Base-by-base conservation (phyloP, 2,329 filamentous ascomycete genomes). In the Lecanosticta acicola region DNA sequence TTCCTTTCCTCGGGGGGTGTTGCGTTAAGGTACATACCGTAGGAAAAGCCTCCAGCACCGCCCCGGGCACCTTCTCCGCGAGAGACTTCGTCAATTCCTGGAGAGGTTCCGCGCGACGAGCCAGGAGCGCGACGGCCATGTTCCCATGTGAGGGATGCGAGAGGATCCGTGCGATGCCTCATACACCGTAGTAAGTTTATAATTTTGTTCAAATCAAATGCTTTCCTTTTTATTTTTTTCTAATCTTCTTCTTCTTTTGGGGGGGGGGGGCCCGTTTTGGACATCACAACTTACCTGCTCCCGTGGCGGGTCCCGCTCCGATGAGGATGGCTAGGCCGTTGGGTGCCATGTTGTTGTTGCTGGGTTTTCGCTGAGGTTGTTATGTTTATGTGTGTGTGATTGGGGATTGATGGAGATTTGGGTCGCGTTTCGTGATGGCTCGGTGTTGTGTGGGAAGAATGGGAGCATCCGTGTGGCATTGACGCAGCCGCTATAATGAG, bases 141-240 rank as follows among this genome's bases (percentile, higher is more conserved):
- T 79, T 79, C 26, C 76, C 76, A 21, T 77, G 71, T 0, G 66
- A 63, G 1, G 72, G 71, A 38, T 68, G 60, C 2, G 76, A 73
- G 32, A 80, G 71, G 29, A 78, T 69, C 16, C 75, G 69, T 17
- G 75, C 74, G n/a, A 80, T 80, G 34, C 77, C 77, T 52, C 21
- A 18, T 19, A 19, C 19, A 11, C n/a, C 7, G 13, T 8, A 35
- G 29, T 21, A 10, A 42, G n/a, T n/a, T n/a, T n/a, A n/a, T n/a
- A n/a, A n/a, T n/a, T n/a, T n/a, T n/a, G n/a, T n/a, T n/a, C n/a
- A 20, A 17, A 34, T 17, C 9, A 21, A 20, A 10, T n/a, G 10
- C 10, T n/a, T 19, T 16, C 7, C 2, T 11, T n/a, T 20, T 14
- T 8, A 16, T 13, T 3, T 19, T 10, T 20, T 7, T 29, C 11